Evolutionary conservation across 257 asterid species (phyloP).

Genomic region (Coffea canephora): DNA sequence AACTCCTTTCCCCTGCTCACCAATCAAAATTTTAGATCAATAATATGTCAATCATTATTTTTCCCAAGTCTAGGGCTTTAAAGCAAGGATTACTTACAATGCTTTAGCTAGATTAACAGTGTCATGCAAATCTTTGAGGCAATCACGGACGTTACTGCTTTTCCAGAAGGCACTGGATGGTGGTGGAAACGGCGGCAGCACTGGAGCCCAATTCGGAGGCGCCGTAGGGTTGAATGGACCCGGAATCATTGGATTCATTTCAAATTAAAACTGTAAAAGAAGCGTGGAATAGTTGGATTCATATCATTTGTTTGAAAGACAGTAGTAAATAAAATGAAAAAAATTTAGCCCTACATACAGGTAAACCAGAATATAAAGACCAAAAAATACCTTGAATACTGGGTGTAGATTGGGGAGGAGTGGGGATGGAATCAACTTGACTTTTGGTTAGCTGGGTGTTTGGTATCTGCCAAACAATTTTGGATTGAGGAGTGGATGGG

Average conservation of each 20-base stretch:
- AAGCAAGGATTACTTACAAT: slow-evolving; percentile 21
- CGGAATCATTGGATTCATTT: slow-evolving; percentile 47
- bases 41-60: not conserved
- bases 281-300: no score
- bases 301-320: no score
- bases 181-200: slow-evolving; percentile 55
- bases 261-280: not conserved
- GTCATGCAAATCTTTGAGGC: slow-evolving; percentile 26
- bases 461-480: no score
- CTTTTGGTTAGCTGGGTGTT: no score
- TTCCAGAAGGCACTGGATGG: slow-evolving; percentile 52
- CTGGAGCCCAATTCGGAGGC: slow-evolving; percentile 41
- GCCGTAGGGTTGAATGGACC: slow-evolving; percentile 32
- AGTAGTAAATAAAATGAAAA: no score
- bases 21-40: slow-evolving; percentile 1
- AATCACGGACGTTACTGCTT: slow-evolving; percentile 25
- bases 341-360: no score
- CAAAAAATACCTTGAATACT: no score
- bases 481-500: no score
- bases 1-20: slow-evolving; percentile 24
- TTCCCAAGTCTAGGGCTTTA: not conserved
- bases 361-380: no score
- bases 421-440: no score
- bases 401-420: no score
- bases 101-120: slow-evolving; percentile 33